These are phyloP conservation scores for Plasmodium gonderi DNA, from an alignment of 169 alveolate species.

Conservation along the genomic window DNA sequence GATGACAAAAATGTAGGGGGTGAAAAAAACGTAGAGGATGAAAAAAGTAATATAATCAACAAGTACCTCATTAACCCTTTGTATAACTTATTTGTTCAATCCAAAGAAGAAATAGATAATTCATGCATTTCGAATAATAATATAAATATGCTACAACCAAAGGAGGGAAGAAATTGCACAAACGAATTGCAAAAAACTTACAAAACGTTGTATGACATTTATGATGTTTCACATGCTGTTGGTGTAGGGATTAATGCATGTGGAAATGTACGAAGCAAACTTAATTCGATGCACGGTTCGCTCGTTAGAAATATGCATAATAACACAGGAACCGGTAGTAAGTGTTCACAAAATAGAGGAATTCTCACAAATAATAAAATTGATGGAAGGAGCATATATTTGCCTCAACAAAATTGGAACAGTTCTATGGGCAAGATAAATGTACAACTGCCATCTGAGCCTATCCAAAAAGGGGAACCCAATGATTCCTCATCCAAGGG, in stretches of 20 bases:
- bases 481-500: too few relatives aligned
- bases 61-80: slow-evolving; percentile 44
- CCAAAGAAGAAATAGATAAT: slow-evolving; percentile 14
- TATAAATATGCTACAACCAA: background rate
- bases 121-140: background rate
- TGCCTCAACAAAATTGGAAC: background rate
- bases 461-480: background rate
- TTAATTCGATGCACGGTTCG: background rate
- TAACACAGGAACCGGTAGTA: background rate
- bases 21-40: background rate
- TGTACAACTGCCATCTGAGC: background rate
- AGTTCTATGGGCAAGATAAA: background rate
- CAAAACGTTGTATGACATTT: slow-evolving; percentile 55
- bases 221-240: slow-evolving; percentile 1
- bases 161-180: background rate
- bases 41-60: slow-evolving; percentile 23
- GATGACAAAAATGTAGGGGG: background rate
- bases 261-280: background rate
- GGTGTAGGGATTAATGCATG: background rate
- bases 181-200: slow-evolving; percentile 56
- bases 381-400: background rate
- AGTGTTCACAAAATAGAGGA: background rate
- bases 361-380: background rate
- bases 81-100: slow-evolving; percentile 32
- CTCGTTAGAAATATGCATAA: background rate